A percentile compares a stretch with the other conserved stretches of the same genome.
Conservation (phyloP, 768 basidiomycete genomes). For the Leccinum disarticulatum region DNA sequence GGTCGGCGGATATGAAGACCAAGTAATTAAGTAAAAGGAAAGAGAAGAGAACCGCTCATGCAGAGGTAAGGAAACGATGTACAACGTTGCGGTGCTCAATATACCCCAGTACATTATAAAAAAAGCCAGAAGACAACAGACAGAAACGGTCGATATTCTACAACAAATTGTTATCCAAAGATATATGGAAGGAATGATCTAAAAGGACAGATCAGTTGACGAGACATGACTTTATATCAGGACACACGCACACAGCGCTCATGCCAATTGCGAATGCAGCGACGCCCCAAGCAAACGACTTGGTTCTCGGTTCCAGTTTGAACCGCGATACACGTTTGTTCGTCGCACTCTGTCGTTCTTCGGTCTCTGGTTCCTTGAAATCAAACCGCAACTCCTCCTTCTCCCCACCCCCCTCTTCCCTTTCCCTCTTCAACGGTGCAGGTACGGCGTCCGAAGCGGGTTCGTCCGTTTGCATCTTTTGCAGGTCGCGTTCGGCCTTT, state of each 20-base stretch:
- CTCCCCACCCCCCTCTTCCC: conserved; percentile 44
- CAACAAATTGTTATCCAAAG: conserved; percentile 39
- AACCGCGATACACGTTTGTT: conserved; percentile 64
- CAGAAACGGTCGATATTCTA: conserved; percentile 17
- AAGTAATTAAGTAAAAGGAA: not conserved
- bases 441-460: conserved; percentile 16
- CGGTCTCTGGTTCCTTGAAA: conserved; percentile 67
- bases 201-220: not conserved
- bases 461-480: conserved; percentile 26
- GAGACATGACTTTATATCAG: not conserved
- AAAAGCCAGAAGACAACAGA: conserved; percentile 9
- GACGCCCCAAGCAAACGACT: conserved; percentile 80
- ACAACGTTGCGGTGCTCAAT: conserved; percentile 18
- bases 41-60: conserved; percentile 18
- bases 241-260: conserved; percentile 70
- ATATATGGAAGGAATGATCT: conserved; percentile 64
- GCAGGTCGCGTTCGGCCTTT: conserved; percentile 58
- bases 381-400: conserved; percentile 54
- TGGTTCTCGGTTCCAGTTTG: conserved; percentile 62
- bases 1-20: not conserved
- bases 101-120: conserved; percentile 21
- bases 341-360: conserved; percentile 55
- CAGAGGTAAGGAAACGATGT: conserved; percentile 11
- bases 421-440: conserved; percentile 45
- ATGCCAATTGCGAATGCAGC: conserved; percentile 82